These are phyloP conservation scores for Gastrodia elata DNA, from an alignment of 106 monocot genomes.

Conservation along the genomic window DNA sequence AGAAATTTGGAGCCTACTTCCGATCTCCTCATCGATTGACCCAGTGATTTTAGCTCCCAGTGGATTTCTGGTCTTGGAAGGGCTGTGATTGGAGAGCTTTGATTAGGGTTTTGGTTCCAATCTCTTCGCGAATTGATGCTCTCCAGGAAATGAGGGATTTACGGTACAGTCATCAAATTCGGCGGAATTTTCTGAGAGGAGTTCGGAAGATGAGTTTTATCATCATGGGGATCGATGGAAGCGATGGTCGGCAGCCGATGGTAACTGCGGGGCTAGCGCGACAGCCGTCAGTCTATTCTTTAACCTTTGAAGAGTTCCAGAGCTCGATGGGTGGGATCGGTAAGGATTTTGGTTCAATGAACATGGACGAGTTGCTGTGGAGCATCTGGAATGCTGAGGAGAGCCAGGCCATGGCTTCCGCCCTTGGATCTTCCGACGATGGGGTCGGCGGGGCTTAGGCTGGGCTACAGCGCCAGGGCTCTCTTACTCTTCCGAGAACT, in stretches of 20 bases:
- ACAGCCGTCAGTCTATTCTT: slow-evolving; percentile 54
- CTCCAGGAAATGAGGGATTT: background rate
- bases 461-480: slow-evolving; percentile 61
- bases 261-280: slow-evolving; percentile 9
- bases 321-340: slow-evolving; percentile 36
- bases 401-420: slow-evolving; percentile 48
- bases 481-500: slow-evolving; percentile 59
- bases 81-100: slow-evolving; percentile 5
- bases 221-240: slow-evolving; percentile 6
- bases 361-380: slow-evolving; percentile 81
- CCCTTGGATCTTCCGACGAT: slow-evolving; percentile 7
- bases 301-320: slow-evolving; percentile 80
- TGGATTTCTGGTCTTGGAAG: background rate
- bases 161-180: background rate
- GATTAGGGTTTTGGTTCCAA: background rate
- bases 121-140: background rate
- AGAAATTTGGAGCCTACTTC: background rate
- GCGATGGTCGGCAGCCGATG: slow-evolving; percentile 1
- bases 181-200: background rate
- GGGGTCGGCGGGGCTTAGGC: background rate
- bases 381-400: slow-evolving; percentile 80
- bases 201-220: slow-evolving; percentile 10
- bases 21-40: background rate
- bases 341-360: slow-evolving; percentile 86
- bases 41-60: background rate